Evolutionary conservation across 805 yeast species (phyloP).

Genomic region (Pichia membranifaciens): DNA sequence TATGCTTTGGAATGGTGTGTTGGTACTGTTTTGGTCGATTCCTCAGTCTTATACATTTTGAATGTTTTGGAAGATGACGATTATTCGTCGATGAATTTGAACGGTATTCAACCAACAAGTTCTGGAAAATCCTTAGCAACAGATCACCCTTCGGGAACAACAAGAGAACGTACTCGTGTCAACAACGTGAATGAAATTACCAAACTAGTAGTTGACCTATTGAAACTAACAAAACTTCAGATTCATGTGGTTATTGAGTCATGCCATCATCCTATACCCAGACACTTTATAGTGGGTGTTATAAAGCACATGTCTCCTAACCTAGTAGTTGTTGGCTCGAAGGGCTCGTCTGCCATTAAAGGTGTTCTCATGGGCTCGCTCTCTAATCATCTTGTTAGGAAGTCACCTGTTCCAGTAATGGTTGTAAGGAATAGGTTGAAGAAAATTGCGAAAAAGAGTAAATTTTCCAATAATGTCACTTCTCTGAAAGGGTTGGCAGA

Average conservation of each 20-base stretch:
- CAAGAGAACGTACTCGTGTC: conserved; percentile 35
- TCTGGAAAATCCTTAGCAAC: conserved; percentile 5
- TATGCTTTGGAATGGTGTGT: conserved; percentile 85
- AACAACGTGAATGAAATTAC: conserved; percentile 41
- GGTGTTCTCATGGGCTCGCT: conserved; percentile 71
- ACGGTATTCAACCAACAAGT: conserved; percentile 30
- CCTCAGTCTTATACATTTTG: conserved; percentile 72
- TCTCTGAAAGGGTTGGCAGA: conserved; percentile 40
- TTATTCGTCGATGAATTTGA: conserved; percentile 30
- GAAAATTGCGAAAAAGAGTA: conserved; percentile 52
- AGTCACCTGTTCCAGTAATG: conserved; percentile 73
- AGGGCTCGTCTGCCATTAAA: conserved; percentile 64
- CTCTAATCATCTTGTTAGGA: conserved; percentile 66
- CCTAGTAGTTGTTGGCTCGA: conserved; percentile 68
- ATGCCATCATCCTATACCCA: conserved; percentile 68
- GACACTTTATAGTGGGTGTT: conserved; percentile 63
- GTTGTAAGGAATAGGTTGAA: conserved; percentile 69
- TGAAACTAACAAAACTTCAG: conserved; percentile 62
- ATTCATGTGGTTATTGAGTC: conserved; percentile 70
- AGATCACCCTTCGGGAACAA: conserved; percentile 14
- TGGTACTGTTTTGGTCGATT: conserved; percentile 79
- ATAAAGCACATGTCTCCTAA: conserved; percentile 70
- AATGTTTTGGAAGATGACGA: conserved; percentile 47
- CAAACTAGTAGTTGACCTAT: conserved; percentile 35
- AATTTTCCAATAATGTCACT: conserved; percentile 51